phyloP scores from a whole-genome alignment of 2,329 filamentous ascomycete genomes.

The Exophiala sp. region DNA sequence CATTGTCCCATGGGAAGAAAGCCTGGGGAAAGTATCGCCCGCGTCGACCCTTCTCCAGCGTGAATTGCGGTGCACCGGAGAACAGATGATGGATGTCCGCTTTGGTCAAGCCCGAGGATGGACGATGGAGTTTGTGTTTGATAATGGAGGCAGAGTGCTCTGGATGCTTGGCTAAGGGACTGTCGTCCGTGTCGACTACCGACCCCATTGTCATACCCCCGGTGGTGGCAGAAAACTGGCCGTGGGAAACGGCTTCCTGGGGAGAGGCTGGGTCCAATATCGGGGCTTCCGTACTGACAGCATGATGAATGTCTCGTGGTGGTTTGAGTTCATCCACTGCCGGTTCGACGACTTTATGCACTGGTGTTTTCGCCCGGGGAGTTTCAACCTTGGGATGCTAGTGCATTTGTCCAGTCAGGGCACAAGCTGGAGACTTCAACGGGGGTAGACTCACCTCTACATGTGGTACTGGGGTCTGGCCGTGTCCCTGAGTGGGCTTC shows the following conservation, averaged over 20 bases:
- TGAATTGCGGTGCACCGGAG: constrained; percentile 42
- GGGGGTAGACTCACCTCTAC: not conserved
- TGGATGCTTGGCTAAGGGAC: not conserved
- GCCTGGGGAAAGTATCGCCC: constrained; percentile 40
- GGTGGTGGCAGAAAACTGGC: not conserved
- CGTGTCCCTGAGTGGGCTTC: not conserved
- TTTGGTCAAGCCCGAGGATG: constrained; percentile 30
- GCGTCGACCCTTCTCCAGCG: constrained; percentile 40
- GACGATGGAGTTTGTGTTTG: constrained; percentile 1
- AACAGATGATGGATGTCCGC: constrained; percentile 39
- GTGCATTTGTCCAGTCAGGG: not conserved
- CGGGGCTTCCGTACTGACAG: not conserved
- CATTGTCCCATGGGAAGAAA: constrained; percentile 42
- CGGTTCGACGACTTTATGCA: not conserved
- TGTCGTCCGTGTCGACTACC: not conserved
- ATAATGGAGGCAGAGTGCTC: not conserved
- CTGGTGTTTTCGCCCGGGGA: not conserved
- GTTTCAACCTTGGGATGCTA: not conserved
- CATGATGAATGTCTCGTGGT: not conserved
- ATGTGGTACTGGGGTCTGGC: not conserved
- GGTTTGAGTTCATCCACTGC: not conserved
- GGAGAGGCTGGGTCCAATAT: not conserved
- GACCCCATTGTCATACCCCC: not conserved
- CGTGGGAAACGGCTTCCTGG: not conserved
- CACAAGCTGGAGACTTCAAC: not conserved